Percentiles rank a stretch among this genome's conserved stretches.
phyloP scores from a whole-genome alignment of 139 green algal genomes.

The Asterochloris sp. region DNA sequence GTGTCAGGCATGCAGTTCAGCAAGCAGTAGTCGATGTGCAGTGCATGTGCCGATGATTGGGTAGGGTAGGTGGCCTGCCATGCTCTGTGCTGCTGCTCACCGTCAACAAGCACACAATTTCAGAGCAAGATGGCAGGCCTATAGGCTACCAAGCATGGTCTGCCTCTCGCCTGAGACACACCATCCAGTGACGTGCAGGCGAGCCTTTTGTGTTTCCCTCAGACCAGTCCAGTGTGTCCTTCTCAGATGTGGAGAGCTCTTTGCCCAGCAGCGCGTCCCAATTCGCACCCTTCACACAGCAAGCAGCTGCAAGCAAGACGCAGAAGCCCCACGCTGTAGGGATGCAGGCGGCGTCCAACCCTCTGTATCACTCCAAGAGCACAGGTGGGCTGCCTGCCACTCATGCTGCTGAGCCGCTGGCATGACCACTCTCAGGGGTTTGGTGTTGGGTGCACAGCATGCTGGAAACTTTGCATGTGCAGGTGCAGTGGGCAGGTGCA shows the following conservation, averaged over 20 bases:
- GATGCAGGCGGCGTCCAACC: not conserved
- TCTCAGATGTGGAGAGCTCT: slow-evolving; percentile 2
- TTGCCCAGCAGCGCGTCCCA: slow-evolving; percentile 8
- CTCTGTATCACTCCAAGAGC: not conserved
- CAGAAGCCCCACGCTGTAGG: not conserved
- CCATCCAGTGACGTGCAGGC: not conserved
- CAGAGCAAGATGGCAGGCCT: not conserved
- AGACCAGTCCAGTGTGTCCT: slow-evolving; percentile 6
- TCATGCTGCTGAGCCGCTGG: not conserved
- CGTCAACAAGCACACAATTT: not conserved
- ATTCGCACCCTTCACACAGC: not conserved
- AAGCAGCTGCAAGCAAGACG: not conserved
- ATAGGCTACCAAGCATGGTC: not conserved
- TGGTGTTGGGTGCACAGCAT: not conserved
- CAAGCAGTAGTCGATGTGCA: not conserved
- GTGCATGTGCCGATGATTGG: not conserved
- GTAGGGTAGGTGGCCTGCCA: not conserved
- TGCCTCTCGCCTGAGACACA: not conserved
- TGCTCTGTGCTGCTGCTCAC: not conserved
- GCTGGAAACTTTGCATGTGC: no score
- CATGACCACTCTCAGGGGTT: not conserved
- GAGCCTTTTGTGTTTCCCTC: not conserved
- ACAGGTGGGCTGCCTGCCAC: not conserved
- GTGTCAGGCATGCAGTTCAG: not conserved
- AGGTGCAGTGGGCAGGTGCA: no score